Conservation (phyloP, 2,329 filamentous ascomycete genomes). For the Ophiognomonia clavigignenti-juglandacearum region DNA sequence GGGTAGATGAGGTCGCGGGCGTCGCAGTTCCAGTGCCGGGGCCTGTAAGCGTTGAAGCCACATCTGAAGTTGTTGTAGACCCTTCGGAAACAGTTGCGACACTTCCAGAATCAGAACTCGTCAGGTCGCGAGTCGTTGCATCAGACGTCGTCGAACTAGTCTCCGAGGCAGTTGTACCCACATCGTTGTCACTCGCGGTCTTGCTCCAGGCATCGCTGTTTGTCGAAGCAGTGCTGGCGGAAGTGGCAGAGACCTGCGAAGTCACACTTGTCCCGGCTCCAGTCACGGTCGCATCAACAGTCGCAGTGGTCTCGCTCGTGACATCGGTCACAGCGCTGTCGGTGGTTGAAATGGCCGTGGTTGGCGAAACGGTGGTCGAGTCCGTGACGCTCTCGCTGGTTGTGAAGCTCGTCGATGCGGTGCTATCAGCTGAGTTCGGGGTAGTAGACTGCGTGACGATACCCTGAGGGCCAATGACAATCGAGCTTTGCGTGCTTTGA, state of each 20-base stretch:
- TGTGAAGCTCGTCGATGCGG: too few species aligned
- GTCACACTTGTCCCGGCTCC: neutral
- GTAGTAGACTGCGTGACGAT: neutral
- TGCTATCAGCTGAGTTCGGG: too few species aligned
- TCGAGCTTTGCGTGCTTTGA: neutral
- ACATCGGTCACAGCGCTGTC: neutral
- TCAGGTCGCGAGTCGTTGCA: neutral
- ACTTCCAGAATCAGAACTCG: neutral
- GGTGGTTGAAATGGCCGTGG: neutral
- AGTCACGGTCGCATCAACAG: constrained; percentile 10
- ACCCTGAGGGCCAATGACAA: neutral
- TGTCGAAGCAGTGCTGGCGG: neutral
- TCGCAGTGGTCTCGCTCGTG: neutral
- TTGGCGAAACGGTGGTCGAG: neutral
- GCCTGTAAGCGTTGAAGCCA: neutral
- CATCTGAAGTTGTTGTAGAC: neutral
- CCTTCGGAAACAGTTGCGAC: neutral
- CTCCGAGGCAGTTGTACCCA: neutral
- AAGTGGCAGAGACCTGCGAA: neutral
- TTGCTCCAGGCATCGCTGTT: neutral
- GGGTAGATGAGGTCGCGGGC: neutral
- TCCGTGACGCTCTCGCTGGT: too few species aligned
- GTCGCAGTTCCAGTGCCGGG: neutral
- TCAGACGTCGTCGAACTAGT: neutral
- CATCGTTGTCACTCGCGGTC: too few species aligned